A percentile compares a stretch with the other conserved stretches of the same genome.
phyloP scores from a whole-genome alignment of 352 stramenopile species.

The Pythium volutum region DNA sequence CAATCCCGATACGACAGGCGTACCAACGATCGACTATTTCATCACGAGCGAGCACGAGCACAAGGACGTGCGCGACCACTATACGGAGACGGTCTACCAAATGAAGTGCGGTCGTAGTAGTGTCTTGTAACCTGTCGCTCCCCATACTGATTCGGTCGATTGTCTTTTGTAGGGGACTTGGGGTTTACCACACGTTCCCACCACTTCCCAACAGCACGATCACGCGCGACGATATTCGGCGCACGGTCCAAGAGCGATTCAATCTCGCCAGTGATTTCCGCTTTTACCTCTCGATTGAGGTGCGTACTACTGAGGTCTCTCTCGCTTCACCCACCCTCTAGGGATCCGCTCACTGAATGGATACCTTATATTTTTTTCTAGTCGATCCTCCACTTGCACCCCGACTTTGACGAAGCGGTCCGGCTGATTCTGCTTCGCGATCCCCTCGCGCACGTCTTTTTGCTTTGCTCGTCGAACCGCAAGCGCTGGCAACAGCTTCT shows the following conservation, averaged over 20 bases:
- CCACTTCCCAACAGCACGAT: constrained; percentile 35
- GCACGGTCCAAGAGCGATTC: constrained; percentile 54
- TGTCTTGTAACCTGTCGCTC: too few species aligned
- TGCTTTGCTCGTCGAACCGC: constrained; percentile 50
- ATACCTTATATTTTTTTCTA: constrained; percentile 16
- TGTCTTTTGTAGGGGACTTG: constrained; percentile 43
- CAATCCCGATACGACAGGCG: constrained; percentile 66
- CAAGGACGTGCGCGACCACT: constrained; percentile 39
- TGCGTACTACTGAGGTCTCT: too few species aligned
- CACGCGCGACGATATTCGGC: constrained; percentile 42
- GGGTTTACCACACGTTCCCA: constrained; percentile 54
- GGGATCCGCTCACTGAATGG: background rate
- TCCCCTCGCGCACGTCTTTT: constrained; percentile 50
- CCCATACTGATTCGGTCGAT: background rate
- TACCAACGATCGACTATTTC: constrained; percentile 66
- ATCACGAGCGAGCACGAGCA: constrained; percentile 69
- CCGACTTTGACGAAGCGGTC: constrained; percentile 63
- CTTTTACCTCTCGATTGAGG: constrained; percentile 67
- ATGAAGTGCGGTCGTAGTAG: constrained; percentile 47
- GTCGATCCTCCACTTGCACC: constrained; percentile 72
- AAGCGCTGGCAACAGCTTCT: constrained; percentile 54
- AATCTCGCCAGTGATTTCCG: constrained; percentile 45
- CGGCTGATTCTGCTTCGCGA: constrained; percentile 44
- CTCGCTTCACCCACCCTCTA: background rate
- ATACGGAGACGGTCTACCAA: constrained; percentile 54